A percentile compares a stretch with the other conserved stretches of the same genome.
Conservation (phyloP, 345 rosid genomes). For the Moricandia moricandioides region DNA sequence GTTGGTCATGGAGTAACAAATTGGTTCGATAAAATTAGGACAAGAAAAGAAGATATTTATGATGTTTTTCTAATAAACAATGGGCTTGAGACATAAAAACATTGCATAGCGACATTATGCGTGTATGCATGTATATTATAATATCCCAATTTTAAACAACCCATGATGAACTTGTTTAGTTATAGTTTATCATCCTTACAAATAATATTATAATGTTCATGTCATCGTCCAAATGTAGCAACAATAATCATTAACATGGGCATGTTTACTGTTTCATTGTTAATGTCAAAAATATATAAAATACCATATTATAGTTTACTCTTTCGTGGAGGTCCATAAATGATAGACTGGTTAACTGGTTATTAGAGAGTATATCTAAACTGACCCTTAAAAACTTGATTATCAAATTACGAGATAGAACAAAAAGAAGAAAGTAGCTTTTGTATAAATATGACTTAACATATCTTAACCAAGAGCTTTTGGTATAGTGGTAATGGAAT, state of each 20-base stretch:
- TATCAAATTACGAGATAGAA: too few relatives aligned
- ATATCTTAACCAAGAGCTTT: too few relatives aligned
- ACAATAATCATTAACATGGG: conserved; percentile 17
- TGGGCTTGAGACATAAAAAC: conserved; percentile 29
- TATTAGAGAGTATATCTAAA: not conserved
- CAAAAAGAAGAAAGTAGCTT: not conserved
- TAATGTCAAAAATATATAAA: not conserved
- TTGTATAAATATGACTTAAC: not conserved
- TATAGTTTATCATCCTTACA: not conserved
- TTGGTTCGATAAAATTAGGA: conserved; percentile 15
- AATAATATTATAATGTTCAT: not conserved
- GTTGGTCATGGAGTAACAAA: conserved; percentile 22
- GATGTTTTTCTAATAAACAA: conserved; percentile 15
- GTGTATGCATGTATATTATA: conserved; percentile 8
- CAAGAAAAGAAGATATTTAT: conserved; percentile 9
- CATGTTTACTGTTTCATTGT: conserved; percentile 21
- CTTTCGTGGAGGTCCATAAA: not conserved
- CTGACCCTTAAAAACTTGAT: not conserved
- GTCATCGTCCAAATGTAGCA: conserved; percentile 18
- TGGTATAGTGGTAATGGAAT: too few relatives aligned
- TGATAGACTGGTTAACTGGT: not conserved
- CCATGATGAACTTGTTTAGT: conserved; percentile 22
- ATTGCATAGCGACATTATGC: conserved; percentile 13
- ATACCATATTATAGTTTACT: not conserved
- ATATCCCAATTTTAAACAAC: not conserved